Percentiles rank a stretch among this genome's conserved stretches.
Conservation (phyloP, 176 grass and related monocot genomes). For the Lolium rigidum region DNA sequence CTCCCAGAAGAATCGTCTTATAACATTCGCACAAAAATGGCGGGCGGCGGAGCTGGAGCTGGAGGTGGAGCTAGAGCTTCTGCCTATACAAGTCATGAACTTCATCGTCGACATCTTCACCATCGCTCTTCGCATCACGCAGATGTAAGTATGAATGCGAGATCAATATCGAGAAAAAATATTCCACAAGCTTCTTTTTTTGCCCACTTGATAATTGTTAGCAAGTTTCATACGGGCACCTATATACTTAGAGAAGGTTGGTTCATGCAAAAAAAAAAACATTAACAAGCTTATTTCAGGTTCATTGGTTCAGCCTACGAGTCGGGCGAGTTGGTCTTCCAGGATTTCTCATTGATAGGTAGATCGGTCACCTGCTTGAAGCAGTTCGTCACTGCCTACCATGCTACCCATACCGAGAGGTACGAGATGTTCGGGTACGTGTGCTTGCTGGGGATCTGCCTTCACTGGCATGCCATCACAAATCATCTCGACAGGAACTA, state of each 20-base stretch:
- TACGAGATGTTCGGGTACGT: neutral
- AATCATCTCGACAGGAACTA: neutral
- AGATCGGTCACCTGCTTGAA: neutral
- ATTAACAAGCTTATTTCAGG: neutral
- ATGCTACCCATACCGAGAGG: neutral
- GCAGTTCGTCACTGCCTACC: neutral
- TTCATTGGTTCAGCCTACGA: neutral
- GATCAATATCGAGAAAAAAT: no score
- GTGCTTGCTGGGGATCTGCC: neutral
- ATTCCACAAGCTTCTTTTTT: no score
- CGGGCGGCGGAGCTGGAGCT: no score
- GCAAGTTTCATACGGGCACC: no score
- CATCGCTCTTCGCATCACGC: neutral
- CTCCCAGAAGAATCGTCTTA: neutral
- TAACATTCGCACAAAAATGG: neutral
- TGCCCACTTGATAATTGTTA: no score
- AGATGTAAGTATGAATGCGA: neutral
- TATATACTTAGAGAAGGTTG: no score
- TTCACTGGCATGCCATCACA: neutral
- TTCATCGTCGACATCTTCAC: neutral
- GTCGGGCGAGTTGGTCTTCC: neutral
- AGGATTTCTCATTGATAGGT: neutral
- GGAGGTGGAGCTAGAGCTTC: no score
- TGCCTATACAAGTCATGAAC: neutral
- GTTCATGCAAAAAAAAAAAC: no score